phyloP scores from a whole-genome alignment of 1,139 yeast species.

The Yamadazyma aaseri region DNA sequence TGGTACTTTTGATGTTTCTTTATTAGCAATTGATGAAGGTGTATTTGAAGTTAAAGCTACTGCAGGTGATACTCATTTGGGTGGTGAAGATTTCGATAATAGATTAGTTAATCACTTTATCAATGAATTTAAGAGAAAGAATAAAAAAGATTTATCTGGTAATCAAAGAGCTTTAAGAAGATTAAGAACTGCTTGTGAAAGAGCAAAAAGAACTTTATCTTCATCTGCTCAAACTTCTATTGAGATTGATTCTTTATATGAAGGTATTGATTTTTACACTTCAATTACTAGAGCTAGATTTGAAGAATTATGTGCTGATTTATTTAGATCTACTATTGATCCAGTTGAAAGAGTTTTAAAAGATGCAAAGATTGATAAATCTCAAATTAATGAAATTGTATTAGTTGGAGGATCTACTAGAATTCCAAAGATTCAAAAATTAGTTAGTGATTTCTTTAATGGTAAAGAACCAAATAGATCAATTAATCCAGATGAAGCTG shows the following conservation, averaged over 20 bases:
- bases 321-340: slow-evolving; percentile 43
- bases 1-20: slow-evolving; percentile 97
- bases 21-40: slow-evolving; percentile 91
- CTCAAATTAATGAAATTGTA: slow-evolving; percentile 39
- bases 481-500: slow-evolving; percentile 47
- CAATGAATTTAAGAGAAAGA: slow-evolving; percentile 39
- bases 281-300: slow-evolving; percentile 46
- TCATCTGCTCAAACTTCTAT: slow-evolving; percentile 42
- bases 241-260: slow-evolving; percentile 40
- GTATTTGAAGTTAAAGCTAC: slow-evolving; percentile 96
- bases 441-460: slow-evolving; percentile 44
- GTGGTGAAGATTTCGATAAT: slow-evolving; percentile 72
- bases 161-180: slow-evolving; percentile 43
- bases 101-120: slow-evolving; percentile 36
- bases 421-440: slow-evolving; percentile 45
- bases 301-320: slow-evolving; percentile 45
- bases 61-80: slow-evolving; percentile 98
- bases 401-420: slow-evolving; percentile 47
- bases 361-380: slow-evolving; percentile 42
- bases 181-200: slow-evolving; percentile 45
- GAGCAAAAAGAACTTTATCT: slow-evolving; percentile 43
- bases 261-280: slow-evolving; percentile 42
- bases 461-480: slow-evolving; percentile 48
- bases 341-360: slow-evolving; percentile 45
- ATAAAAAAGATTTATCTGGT: slow-evolving; percentile 35